A percentile compares a stretch with the other conserved stretches of the same genome.
Conservation (phyloP, 805 yeast genomes). For the Candida ipomoeae region DNA sequence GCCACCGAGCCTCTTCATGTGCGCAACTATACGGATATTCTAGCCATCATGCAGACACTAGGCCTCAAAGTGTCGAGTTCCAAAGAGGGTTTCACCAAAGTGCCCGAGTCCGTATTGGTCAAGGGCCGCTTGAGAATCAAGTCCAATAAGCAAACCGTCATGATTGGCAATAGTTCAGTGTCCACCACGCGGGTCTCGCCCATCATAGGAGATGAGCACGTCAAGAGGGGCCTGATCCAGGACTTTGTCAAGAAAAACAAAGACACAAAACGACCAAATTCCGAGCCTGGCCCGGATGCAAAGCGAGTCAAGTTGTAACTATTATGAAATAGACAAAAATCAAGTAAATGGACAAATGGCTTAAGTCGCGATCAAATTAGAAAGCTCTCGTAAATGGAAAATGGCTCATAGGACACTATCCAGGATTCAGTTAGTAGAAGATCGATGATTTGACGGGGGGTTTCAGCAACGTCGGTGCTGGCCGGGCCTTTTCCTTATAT, state of each 20-base stretch:
- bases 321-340: background rate
- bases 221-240: slow-evolving; percentile 23
- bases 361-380: too few relatives aligned
- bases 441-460: slow-evolving; percentile 28
- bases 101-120: slow-evolving; percentile 60
- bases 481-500: background rate
- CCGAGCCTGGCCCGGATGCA: slow-evolving; percentile 6
- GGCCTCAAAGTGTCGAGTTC: slow-evolving; percentile 69
- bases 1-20: slow-evolving; percentile 52
- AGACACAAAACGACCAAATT: slow-evolving; percentile 20
- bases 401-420: too few relatives aligned
- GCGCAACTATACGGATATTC: slow-evolving; percentile 67
- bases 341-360: too few relatives aligned
- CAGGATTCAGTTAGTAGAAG: slow-evolving; percentile 16
- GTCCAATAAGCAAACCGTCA: slow-evolving; percentile 74
- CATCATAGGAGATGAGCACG: slow-evolving; percentile 7
- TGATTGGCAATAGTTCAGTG: slow-evolving; percentile 41
- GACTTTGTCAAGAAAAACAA: slow-evolving; percentile 16
- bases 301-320: background rate
- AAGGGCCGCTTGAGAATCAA: slow-evolving; percentile 71
- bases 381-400: too few relatives aligned
- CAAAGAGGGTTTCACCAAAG: slow-evolving; percentile 51
- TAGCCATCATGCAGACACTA: slow-evolving; percentile 58
- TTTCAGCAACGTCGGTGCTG: slow-evolving; percentile 1
- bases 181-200: slow-evolving; percentile 7